A percentile compares a stretch with the other conserved stretches of the same genome.
phyloP scores from a whole-genome alignment of 805 yeast genomes.

The Hagleromyces aurorensis region DNA sequence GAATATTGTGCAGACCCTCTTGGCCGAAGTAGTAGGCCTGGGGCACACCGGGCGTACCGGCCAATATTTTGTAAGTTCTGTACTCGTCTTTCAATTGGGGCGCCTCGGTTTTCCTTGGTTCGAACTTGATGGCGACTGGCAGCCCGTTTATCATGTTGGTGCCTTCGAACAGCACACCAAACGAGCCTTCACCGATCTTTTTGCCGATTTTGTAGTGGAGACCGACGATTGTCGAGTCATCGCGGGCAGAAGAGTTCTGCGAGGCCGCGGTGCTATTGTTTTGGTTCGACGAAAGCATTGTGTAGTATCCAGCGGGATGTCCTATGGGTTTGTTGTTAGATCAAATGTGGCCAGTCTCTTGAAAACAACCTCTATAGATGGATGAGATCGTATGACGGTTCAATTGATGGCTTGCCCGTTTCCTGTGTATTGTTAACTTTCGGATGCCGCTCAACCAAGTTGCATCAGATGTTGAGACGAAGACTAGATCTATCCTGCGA shows the following conservation, averaged over 20 bases:
- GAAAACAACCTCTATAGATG: no score
- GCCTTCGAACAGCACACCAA: constrained; percentile 96
- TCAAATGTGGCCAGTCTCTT: background rate
- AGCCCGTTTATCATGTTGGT: constrained; percentile 83
- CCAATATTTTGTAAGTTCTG: constrained; percentile 82
- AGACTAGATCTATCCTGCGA: no score
- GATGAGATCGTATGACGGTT: no score
- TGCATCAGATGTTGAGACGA: no score
- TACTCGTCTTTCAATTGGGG: constrained; percentile 97
- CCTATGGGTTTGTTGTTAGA: constrained; percentile 1
- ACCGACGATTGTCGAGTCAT: constrained; percentile 52
- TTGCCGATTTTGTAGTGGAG: constrained; percentile 95
- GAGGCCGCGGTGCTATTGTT: background rate
- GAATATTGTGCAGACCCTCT: constrained; percentile 92
- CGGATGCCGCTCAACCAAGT: no score
- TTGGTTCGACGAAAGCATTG: constrained; percentile 1
- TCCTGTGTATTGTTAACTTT: no score
- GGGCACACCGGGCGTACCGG: constrained; percentile 82
- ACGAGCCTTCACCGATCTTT: constrained; percentile 97
- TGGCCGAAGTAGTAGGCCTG: constrained; percentile 98
- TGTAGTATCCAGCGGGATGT: background rate
- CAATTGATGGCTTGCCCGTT: no score
- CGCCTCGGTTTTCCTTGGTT: constrained; percentile 94
- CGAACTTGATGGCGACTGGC: constrained; percentile 94
- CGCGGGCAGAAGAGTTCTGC: constrained; percentile 10